A percentile compares a stretch with the other conserved stretches of the same genome.
Conservation (phyloP, 2,329 filamentous ascomycete genomes). For the Leptographium wingfieldii region DNA sequence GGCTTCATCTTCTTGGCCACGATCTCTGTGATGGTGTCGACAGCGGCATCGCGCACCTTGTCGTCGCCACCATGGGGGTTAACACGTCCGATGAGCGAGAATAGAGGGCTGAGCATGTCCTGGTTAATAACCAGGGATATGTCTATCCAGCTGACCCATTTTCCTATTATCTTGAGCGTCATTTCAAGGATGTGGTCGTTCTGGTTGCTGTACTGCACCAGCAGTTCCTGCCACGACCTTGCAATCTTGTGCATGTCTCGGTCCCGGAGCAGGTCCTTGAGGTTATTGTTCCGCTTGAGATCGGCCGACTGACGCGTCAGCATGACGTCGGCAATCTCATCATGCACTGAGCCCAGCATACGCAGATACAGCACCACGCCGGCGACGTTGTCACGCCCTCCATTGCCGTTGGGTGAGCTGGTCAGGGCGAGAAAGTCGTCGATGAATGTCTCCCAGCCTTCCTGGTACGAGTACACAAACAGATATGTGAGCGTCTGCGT, state of each 20-base stretch:
- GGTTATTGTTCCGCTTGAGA: constrained; percentile 70
- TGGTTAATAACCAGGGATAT: constrained; percentile 88
- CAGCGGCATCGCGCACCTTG: constrained; percentile 76
- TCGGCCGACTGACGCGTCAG: constrained; percentile 67
- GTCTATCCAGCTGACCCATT: constrained; percentile 98
- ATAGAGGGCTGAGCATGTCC: constrained; percentile 70
- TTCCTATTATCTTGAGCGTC: constrained; percentile 81
- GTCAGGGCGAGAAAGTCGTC: constrained; percentile 79
- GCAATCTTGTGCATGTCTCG: constrained; percentile 84
- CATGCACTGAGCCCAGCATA: constrained; percentile 79
- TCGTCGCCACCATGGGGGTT: constrained; percentile 52
- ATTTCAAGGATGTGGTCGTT: constrained; percentile 69
- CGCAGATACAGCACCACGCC: constrained; percentile 83
- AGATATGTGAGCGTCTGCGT: constrained; percentile 91
- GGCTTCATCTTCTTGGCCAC: constrained; percentile 97
- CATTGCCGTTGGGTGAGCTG: constrained; percentile 45
- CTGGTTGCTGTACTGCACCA: constrained; percentile 60
- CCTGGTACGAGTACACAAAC: constrained; percentile 75
- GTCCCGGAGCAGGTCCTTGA: constrained; percentile 82
- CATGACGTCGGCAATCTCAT: constrained; percentile 91
- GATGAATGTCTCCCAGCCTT: constrained; percentile 80
- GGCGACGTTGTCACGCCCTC: constrained; percentile 52
- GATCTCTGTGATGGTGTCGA: constrained; percentile 91
- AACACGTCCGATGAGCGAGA: constrained; percentile 74
- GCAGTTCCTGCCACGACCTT: constrained; percentile 80